Evolutionary conservation across 2,329 filamentous ascomycete genomes (phyloP).

Genomic region (Aotearoamyces nothofagi): DNA sequence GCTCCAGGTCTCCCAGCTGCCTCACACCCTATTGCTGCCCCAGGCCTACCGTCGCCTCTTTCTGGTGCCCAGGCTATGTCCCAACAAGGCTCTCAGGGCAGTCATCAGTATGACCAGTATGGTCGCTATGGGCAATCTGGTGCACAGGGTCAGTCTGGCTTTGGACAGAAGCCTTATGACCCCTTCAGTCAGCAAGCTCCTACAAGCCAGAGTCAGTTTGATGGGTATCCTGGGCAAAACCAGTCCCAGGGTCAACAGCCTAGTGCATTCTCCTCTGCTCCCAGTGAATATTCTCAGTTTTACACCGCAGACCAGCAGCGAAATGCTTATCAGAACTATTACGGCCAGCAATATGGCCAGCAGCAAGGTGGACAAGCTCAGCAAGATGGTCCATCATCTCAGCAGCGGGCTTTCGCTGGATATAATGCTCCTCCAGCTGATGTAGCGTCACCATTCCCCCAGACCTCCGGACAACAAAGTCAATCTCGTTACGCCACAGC

Average conservation of each 20-base stretch:
- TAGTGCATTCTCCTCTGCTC: slow-evolving; percentile 57
- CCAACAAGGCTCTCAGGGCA: slow-evolving; percentile 18
- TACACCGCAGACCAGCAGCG: slow-evolving; percentile 65
- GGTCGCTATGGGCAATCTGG: slow-evolving; percentile 51
- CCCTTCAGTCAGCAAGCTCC: slow-evolving; percentile 66
- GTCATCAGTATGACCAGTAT: slow-evolving; percentile 41
- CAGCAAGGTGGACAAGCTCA: slow-evolving; percentile 41
- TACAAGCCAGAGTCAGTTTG: slow-evolving; percentile 41
- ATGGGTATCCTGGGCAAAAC: slow-evolving; percentile 37
- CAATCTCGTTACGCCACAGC: slow-evolving; percentile 42
- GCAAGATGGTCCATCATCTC: slow-evolving; percentile 56
- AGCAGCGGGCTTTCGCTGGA: slow-evolving; percentile 64
- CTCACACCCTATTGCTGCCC: slow-evolving; percentile 24
- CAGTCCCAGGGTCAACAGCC: slow-evolving; percentile 44
- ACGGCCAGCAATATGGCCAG: slow-evolving; percentile 39
- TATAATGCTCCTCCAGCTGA: slow-evolving; percentile 54
- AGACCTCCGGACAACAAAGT: slow-evolving; percentile 50
- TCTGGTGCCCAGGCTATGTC: slow-evolving; percentile 23
- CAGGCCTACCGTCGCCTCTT: slow-evolving; percentile 20
- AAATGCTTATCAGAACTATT: slow-evolving; percentile 61
- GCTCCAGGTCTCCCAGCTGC: slow-evolving; percentile 32
- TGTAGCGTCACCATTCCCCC: slow-evolving; percentile 54
- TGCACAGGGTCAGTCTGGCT: slow-evolving; percentile 41
- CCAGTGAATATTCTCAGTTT: slow-evolving; percentile 71
- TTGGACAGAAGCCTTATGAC: slow-evolving; percentile 71